These are phyloP conservation scores for Globisporangium okanoganense DNA, from an alignment of 352 stramenopile species.

Conservation along the genomic window DNA sequence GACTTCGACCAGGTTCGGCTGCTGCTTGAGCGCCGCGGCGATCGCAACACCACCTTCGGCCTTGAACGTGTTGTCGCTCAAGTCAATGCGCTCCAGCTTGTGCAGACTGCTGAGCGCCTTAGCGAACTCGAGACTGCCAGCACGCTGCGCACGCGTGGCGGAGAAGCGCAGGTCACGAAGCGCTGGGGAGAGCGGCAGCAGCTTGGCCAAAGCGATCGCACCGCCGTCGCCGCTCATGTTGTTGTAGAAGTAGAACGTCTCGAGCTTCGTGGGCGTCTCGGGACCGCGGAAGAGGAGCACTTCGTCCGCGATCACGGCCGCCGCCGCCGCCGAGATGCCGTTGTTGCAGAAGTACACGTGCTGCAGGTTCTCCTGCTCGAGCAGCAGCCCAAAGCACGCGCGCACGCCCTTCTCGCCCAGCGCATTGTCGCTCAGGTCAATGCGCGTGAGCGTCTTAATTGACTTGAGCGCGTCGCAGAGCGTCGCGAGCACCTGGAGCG, in stretches of 20 bases:
- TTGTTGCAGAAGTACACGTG: slow-evolving; percentile 95
- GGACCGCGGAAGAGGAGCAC: slow-evolving; percentile 79
- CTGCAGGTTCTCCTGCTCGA: slow-evolving; percentile 68
- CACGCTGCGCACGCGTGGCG: slow-evolving; percentile 84
- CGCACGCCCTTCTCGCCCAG: slow-evolving; percentile 93
- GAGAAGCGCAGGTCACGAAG: slow-evolving; percentile 93
- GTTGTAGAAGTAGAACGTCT: slow-evolving; percentile 96
- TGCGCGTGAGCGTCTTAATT: slow-evolving; percentile 74
- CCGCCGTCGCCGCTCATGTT: slow-evolving; percentile 96
- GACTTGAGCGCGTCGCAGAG: slow-evolving; percentile 66
- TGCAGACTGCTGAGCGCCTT: slow-evolving; percentile 63
- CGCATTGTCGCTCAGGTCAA: slow-evolving; percentile 94
- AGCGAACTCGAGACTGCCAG: slow-evolving; percentile 87
- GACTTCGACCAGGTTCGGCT: slow-evolving; percentile 74
- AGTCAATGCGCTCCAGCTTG: slow-evolving; percentile 84
- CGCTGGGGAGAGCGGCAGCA: slow-evolving; percentile 82
- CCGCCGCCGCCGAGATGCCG: slow-evolving; percentile 88
- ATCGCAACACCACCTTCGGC: slow-evolving; percentile 83
- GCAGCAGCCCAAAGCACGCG: slow-evolving; percentile 86
- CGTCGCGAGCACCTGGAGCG: slow-evolving; percentile 75
- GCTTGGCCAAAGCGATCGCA: slow-evolving; percentile 78
- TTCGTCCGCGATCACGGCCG: slow-evolving; percentile 83
- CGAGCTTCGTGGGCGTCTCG: slow-evolving; percentile 74
- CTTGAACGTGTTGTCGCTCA: slow-evolving; percentile 95
- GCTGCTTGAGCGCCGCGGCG: slow-evolving; percentile 67